Conservation (phyloP, 495 filamentous ascomycete genomes). For the Bacidia rubella region DNA sequence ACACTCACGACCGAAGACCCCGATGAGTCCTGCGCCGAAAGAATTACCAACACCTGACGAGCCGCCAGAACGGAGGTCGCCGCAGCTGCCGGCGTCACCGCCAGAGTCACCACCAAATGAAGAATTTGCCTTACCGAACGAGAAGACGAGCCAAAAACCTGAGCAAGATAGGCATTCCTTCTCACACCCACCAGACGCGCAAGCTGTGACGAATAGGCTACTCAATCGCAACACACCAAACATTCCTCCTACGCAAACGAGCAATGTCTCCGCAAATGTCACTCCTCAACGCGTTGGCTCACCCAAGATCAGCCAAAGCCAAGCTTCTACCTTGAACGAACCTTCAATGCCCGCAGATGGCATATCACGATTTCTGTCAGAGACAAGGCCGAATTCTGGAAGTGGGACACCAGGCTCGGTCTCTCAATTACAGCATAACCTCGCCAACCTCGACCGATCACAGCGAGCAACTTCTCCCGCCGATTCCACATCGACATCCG, state of each 20-base stretch:
- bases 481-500: background rate
- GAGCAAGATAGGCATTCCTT: constrained; percentile 2
- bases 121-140: background rate
- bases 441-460: constrained; percentile 6
- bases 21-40: constrained; percentile 8
- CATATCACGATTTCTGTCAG: constrained; percentile 17
- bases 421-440: constrained; percentile 13
- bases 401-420: constrained; percentile 17
- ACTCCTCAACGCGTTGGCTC: constrained; percentile 13
- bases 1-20: constrained; percentile 6
- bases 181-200: constrained; percentile 13
- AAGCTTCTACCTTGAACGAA: constrained; percentile 10
- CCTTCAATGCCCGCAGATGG: constrained; percentile 17
- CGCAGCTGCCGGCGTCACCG: constrained; percentile 14
- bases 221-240: constrained; percentile 13
- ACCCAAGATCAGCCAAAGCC: constrained; percentile 12
- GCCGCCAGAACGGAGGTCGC: constrained; percentile 11
- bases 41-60: constrained; percentile 17
- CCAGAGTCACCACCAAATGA: constrained; percentile 14
- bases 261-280: constrained; percentile 13
- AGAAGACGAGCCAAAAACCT: background rate
- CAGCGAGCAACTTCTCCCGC: constrained; percentile 2
- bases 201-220: constrained; percentile 17
- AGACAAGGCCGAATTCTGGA: constrained; percentile 8
- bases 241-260: constrained; percentile 7